These are phyloP conservation scores for Xylaria arbuscula DNA, from an alignment of 2,329 filamentous ascomycete species.

Conservation along the genomic window DNA sequence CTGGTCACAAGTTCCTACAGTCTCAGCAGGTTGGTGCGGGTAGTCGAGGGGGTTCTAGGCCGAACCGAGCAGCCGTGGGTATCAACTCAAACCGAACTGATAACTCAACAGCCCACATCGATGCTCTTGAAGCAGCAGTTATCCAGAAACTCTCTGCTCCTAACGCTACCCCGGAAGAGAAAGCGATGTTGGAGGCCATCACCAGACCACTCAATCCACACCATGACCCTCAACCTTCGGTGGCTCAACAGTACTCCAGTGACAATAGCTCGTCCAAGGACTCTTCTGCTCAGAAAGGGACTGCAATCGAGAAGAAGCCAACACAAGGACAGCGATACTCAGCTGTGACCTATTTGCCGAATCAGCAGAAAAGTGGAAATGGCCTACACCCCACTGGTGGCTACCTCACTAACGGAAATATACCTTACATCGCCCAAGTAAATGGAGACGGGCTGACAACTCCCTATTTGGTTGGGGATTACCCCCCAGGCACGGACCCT, in stretches of 20 bases:
- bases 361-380: slow-evolving; percentile 37
- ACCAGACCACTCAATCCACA: slow-evolving; percentile 33
- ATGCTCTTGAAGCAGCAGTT: slow-evolving; percentile 44
- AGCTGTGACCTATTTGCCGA: slow-evolving; percentile 18
- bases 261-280: slow-evolving; percentile 32
- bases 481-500: slow-evolving; percentile 59
- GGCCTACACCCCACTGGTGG: slow-evolving; percentile 26
- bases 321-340: slow-evolving; percentile 26
- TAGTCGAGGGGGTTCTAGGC: slow-evolving; percentile 28
- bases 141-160: slow-evolving; percentile 33
- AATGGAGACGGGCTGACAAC: slow-evolving; percentile 37
- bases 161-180: slow-evolving; percentile 31
- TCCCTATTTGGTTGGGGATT: slow-evolving; percentile 67
- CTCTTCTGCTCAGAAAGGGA: slow-evolving; percentile 9
- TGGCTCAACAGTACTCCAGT: slow-evolving; percentile 19
- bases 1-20: slow-evolving; percentile 34
- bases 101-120: slow-evolving; percentile 39
- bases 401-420: slow-evolving; percentile 28
- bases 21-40: slow-evolving; percentile 36
- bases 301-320: slow-evolving; percentile 17
- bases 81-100: slow-evolving; percentile 46
- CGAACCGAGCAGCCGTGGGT: slow-evolving; percentile 40
- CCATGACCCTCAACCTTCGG: slow-evolving; percentile 22
- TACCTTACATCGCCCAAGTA: slow-evolving; percentile 13
- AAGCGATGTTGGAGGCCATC: slow-evolving; percentile 30